Evolutionary conservation across 768 basidiomycete genomes (phyloP).

Genomic region (Boletus insuetus): DNA sequence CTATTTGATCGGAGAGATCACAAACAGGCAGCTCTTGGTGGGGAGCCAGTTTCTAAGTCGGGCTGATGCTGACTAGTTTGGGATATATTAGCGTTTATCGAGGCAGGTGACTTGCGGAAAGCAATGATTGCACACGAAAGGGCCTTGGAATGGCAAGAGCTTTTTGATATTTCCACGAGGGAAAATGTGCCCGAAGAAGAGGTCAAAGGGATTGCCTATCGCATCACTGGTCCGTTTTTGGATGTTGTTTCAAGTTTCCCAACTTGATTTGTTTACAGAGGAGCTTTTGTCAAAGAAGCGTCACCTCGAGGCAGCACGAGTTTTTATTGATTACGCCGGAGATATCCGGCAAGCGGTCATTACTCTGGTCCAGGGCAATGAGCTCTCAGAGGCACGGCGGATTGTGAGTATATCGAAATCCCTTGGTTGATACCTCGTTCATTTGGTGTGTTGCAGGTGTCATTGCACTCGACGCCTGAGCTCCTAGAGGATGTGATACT

Average conservation of each 20-base stretch:
- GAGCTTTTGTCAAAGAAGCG: slow-evolving; percentile 79
- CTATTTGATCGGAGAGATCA: slow-evolving; percentile 85
- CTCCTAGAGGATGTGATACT: slow-evolving; percentile 71
- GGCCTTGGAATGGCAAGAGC: slow-evolving; percentile 85
- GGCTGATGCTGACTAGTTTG: slow-evolving; percentile 2
- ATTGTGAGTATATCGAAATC: slow-evolving; percentile 49
- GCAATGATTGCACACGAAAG: slow-evolving; percentile 89
- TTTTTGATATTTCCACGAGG: slow-evolving; percentile 75
- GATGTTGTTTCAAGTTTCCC: neutral
- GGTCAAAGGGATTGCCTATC: slow-evolving; percentile 62
- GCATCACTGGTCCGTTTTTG: slow-evolving; percentile 66
- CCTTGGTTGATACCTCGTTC: slow-evolving; percentile 9
- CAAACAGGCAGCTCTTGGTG: slow-evolving; percentile 79
- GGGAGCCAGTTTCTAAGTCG: slow-evolving; percentile 9
- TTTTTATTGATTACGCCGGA: slow-evolving; percentile 79
- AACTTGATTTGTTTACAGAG: slow-evolving; percentile 46
- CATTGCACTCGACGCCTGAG: slow-evolving; percentile 51
- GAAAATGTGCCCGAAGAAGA: slow-evolving; percentile 53
- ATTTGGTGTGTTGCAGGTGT: slow-evolving; percentile 45
- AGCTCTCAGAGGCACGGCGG: slow-evolving; percentile 86
- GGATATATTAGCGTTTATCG: slow-evolving; percentile 59
- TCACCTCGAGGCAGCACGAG: slow-evolving; percentile 73
- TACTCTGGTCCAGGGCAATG: slow-evolving; percentile 74
- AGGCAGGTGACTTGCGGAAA: slow-evolving; percentile 60
- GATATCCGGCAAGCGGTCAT: slow-evolving; percentile 77